Conservation (phyloP, 306 rosid species). For the Dryas octopetala region DNA sequence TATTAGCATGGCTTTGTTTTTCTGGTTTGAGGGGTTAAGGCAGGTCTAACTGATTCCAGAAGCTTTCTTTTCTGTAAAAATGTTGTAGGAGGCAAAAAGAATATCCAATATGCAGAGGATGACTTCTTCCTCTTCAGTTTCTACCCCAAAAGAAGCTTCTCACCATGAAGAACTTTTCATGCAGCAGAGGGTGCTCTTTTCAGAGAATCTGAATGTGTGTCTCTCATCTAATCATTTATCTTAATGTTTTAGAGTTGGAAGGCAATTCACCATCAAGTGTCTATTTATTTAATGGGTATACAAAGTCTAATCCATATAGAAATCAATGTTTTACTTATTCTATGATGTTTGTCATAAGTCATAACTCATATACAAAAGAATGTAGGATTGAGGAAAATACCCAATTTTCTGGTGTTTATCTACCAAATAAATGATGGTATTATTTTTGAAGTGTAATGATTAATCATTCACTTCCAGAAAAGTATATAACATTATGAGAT, state of each 20-base stretch:
- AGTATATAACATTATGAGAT: not conserved
- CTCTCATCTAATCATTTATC: not conserved
- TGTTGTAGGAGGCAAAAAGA: not conserved
- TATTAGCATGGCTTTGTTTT: not conserved
- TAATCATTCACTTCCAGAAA: not conserved
- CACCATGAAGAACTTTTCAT: slow-evolving; percentile 46
- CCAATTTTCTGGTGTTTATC: not conserved
- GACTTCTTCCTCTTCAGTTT: slow-evolving; percentile 21
- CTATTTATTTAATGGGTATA: too few species aligned
- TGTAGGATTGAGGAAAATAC: not conserved
- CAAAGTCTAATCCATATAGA: not conserved
- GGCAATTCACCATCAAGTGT: too few species aligned
- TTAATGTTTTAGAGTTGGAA: too few species aligned
- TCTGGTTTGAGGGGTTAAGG: too few species aligned
- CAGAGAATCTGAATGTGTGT: slow-evolving; percentile 37
- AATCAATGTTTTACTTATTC: not conserved
- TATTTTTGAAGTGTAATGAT: too few species aligned
- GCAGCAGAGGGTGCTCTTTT: slow-evolving; percentile 41
- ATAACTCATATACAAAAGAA: not conserved
- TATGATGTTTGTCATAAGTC: not conserved
- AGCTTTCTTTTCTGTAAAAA: not conserved
- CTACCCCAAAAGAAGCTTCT: slow-evolving; percentile 19
- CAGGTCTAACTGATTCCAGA: not conserved
- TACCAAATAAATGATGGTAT: not conserved
- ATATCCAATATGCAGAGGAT: slow-evolving; percentile 26